Evolutionary conservation across 148 eudicot species (phyloP).

Genomic region (Camellia japonica): DNA sequence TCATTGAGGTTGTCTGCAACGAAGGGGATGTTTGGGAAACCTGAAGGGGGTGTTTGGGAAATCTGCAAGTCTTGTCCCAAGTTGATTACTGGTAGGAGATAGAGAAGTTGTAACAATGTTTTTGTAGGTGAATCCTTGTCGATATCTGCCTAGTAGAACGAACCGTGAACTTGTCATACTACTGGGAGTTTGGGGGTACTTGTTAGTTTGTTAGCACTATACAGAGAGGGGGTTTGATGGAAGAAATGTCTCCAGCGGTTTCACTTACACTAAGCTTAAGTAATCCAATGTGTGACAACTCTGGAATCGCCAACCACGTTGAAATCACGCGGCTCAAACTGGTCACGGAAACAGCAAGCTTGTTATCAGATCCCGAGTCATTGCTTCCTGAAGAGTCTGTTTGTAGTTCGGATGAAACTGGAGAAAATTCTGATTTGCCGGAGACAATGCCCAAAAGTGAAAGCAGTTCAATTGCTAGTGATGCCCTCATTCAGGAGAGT

Average conservation of each 20-base stretch:
- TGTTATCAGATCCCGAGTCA: conserved; percentile 29
- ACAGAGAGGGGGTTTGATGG: conserved; percentile 27
- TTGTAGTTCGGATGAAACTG: conserved; percentile 14
- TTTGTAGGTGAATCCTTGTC: too few relatives aligned
- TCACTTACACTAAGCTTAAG: conserved; percentile 40
- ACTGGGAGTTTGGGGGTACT: neutral
- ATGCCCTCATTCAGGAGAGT: conserved; percentile 27
- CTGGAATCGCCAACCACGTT: conserved; percentile 27
- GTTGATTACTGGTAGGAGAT: conserved; percentile 1
- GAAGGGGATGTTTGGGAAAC: neutral
- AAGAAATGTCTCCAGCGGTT: conserved; percentile 43
- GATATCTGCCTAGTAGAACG: neutral
- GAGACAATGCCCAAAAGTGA: conserved; percentile 16
- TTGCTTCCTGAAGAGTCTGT: conserved; percentile 16
- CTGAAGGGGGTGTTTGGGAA: neutral
- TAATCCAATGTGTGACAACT: conserved; percentile 34
- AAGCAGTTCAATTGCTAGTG: conserved; percentile 14
- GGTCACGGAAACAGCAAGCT: conserved; percentile 34
- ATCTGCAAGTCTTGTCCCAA: neutral
- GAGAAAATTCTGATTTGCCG: conserved; percentile 6
- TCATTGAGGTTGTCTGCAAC: neutral
- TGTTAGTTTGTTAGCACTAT: conserved; percentile 6
- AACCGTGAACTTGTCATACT: neutral
- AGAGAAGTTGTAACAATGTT: neutral
- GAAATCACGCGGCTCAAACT: conserved; percentile 41